Evolutionary conservation across 148 eudicot species (phyloP).

Genomic region (Rhododendron molle): DNA sequence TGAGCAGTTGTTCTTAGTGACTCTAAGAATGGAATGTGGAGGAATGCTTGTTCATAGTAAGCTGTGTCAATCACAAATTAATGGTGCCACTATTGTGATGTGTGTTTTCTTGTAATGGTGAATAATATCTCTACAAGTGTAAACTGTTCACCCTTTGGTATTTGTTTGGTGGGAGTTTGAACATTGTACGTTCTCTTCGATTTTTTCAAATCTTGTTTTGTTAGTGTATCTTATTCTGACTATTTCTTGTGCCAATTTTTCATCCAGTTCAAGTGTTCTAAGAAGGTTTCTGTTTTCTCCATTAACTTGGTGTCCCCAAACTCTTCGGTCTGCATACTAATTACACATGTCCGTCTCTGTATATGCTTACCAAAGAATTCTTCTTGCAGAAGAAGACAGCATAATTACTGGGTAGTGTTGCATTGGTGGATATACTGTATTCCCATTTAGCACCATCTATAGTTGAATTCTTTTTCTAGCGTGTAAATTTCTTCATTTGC

Average conservation of each 20-base stretch:
- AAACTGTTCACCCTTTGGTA: not conserved
- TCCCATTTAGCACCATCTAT: not conserved
- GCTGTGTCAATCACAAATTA: not conserved
- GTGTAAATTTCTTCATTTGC: not conserved
- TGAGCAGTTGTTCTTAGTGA: not conserved
- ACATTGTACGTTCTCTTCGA: not conserved
- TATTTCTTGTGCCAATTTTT: not conserved
- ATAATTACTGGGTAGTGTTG: not conserved
- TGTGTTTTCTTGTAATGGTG: not conserved
- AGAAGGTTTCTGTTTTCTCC: not conserved
- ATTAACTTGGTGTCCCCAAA: not conserved
- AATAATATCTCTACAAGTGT: not conserved
- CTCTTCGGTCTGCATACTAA: not conserved
- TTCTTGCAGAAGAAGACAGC: conserved; percentile 2
- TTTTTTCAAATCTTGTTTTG: not conserved
- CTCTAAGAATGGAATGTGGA: not conserved
- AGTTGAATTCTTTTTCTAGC: not conserved
- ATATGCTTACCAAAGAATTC: not conserved
- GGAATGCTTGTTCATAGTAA: not conserved
- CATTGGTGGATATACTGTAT: not conserved
- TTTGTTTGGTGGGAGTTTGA: not conserved
- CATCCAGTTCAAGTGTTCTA: not conserved
- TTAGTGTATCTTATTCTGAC: not conserved
- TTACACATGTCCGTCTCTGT: not conserved
- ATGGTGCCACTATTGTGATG: not conserved